Evolutionary conservation across 345 rosid species (phyloP).

Genomic region (Citrus sp.): DNA sequence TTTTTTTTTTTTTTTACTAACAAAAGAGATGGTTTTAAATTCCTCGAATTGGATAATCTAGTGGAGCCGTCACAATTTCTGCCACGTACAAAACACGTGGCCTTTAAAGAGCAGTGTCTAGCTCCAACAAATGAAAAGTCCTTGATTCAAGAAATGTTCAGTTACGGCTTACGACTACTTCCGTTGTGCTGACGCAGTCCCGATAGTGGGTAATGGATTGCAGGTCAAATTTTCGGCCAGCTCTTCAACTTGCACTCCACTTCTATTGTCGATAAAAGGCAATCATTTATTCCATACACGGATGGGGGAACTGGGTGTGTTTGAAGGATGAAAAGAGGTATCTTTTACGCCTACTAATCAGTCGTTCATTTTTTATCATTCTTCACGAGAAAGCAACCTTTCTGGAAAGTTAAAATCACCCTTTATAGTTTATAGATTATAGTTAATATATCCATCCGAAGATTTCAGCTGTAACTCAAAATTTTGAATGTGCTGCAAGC

Average conservation of each 20-base stretch:
- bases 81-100: neutral
- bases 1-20: too few relatives aligned
- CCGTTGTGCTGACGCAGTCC: too few relatives aligned
- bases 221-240: neutral
- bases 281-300: too few relatives aligned
- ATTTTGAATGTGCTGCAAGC: neutral
- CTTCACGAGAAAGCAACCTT: too few relatives aligned
- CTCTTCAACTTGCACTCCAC: neutral
- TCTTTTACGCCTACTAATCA: neutral
- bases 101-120: neutral
- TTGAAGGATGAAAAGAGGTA: too few relatives aligned
- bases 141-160: neutral
- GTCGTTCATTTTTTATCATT: neutral
- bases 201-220: too few relatives aligned
- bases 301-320: too few relatives aligned
- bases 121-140: neutral
- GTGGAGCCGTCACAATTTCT: neutral
- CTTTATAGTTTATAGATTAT: too few relatives aligned
- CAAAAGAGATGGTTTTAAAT: neutral
- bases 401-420: too few relatives aligned
- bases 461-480: neutral
- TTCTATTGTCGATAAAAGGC: too few relatives aligned
- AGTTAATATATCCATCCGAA: neutral
- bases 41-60: neutral
- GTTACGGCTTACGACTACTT: too few relatives aligned